These are phyloP conservation scores for Colletotrichum brevisporum DNA, from an alignment of 2,329 filamentous ascomycete genomes.

Conservation along the genomic window DNA sequence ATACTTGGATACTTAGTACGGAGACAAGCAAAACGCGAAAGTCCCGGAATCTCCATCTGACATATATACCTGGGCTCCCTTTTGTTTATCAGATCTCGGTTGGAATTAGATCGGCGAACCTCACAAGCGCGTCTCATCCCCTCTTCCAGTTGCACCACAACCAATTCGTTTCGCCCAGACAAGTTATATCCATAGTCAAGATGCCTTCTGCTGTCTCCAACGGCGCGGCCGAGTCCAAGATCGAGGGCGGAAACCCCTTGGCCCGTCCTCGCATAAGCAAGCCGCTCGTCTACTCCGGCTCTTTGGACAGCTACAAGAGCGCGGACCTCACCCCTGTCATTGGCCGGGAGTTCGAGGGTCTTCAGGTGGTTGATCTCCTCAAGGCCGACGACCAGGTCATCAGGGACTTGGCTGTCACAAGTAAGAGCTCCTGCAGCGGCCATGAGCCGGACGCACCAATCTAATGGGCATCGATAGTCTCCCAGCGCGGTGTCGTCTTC, in stretches of 20 bases:
- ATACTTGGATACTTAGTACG: conserved; percentile 10
- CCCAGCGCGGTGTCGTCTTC: conserved; percentile 56
- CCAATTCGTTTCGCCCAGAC: not conserved
- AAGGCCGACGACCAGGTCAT: conserved; percentile 61
- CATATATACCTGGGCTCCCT: conserved; percentile 30
- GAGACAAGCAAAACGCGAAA: conserved; percentile 11
- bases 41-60: conserved; percentile 18
- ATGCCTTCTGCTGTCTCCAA: conserved; percentile 53
- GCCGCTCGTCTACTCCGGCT: conserved; percentile 57
- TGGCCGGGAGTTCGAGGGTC: conserved; percentile 61
- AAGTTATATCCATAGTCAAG: conserved; percentile 19
- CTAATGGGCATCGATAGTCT: conserved; percentile 43
- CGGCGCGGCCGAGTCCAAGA: conserved; percentile 39
- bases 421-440: conserved; percentile 11
- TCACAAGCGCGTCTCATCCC: conserved; percentile 3
- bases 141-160: not conserved
- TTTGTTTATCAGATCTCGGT: conserved; percentile 23
- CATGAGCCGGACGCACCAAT: not conserved
- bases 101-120: conserved; percentile 9
- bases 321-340: conserved; percentile 63
- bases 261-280: conserved; percentile 48
- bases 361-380: conserved; percentile 53
- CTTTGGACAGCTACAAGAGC: conserved; percentile 55
- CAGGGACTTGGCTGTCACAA: conserved; percentile 67
- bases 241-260: conserved; percentile 50